Conservation (phyloP, 306 rosid genomes). For the Fragaria ananassa region DNA sequence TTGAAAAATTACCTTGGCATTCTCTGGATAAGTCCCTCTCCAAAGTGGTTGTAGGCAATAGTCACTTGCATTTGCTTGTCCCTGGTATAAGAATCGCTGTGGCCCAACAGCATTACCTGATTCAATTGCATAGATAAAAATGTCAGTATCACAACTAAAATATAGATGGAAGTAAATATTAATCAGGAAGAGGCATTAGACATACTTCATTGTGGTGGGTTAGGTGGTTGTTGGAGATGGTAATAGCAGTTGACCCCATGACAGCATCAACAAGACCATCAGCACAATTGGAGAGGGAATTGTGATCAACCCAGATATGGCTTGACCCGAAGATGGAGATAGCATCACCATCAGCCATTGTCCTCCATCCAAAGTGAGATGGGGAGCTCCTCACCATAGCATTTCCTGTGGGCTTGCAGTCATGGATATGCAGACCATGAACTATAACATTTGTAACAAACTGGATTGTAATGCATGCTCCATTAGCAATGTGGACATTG, state of each 20-base stretch:
- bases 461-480: conserved; percentile 88
- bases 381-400: conserved; percentile 97
- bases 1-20: conserved; percentile 80
- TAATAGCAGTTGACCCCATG: conserved; percentile 93
- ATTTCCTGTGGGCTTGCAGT: conserved; percentile 90
- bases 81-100: conserved; percentile 83
- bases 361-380: conserved; percentile 88
- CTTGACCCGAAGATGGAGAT: conserved; percentile 90
- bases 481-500: conserved; percentile 92
- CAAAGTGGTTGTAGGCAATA: conserved; percentile 96
- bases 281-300: conserved; percentile 88
- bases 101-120: conserved; percentile 95
- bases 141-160: conserved; percentile 4
- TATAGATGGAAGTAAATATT: background rate
- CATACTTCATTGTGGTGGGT: conserved; percentile 98
- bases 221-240: conserved; percentile 91
- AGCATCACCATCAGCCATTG: conserved; percentile 96
- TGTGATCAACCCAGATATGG: conserved; percentile 95
- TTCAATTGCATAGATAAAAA: conserved; percentile 18
- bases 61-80: conserved; percentile 98
- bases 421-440: conserved; percentile 91
- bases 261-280: conserved; percentile 98
- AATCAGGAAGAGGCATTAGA: conserved; percentile 13
- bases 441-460: conserved; percentile 76
- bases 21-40: conserved; percentile 97